phyloP scores from a whole-genome alignment of 441 rosid genomes.

The Bruguiera hainesii region DNA sequence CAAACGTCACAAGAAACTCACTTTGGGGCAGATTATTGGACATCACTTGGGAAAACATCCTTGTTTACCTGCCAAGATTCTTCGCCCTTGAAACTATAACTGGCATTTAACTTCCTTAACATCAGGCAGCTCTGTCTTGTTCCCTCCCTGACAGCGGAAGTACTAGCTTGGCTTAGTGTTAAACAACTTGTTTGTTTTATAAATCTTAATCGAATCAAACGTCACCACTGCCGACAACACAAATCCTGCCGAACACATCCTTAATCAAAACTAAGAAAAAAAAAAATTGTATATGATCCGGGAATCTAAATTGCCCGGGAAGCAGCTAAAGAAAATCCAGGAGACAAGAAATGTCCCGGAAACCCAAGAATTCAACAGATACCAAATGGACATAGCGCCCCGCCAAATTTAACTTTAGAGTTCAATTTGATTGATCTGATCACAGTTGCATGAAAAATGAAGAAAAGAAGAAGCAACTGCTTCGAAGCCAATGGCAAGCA shows the following conservation, averaged over 20 bases:
- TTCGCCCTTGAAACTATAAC: conserved; percentile 61
- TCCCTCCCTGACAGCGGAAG: conserved; percentile 74
- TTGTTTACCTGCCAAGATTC: conserved; percentile 81
- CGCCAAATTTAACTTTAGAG: not conserved
- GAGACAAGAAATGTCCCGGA: conserved; percentile 21
- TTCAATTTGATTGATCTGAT: not conserved
- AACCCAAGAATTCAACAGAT: not conserved
- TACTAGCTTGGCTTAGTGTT: conserved; percentile 54
- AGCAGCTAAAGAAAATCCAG: conserved; percentile 36
- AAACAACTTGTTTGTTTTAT: conserved; percentile 62
- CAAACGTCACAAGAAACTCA: not conserved
- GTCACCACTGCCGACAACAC: conserved; percentile 49
- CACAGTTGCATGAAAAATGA: too few relatives aligned
- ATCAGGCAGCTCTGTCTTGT: conserved; percentile 60
- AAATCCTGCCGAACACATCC: conserved; percentile 36
- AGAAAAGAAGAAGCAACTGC: too few relatives aligned
- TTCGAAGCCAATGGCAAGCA: too few relatives aligned
- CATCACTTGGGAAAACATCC: not conserved
- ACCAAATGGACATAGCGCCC: conserved; percentile 26
- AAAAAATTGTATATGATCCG: not conserved
- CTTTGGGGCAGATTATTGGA: not conserved
- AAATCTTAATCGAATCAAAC: conserved; percentile 59
- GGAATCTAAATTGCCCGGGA: conserved; percentile 45
- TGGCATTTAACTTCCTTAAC: conserved; percentile 39
- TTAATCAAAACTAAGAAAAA: not conserved